Evolutionary conservation across 495 filamentous ascomycete genomes (phyloP).

Genomic region (Xylaria telfairii): DNA sequence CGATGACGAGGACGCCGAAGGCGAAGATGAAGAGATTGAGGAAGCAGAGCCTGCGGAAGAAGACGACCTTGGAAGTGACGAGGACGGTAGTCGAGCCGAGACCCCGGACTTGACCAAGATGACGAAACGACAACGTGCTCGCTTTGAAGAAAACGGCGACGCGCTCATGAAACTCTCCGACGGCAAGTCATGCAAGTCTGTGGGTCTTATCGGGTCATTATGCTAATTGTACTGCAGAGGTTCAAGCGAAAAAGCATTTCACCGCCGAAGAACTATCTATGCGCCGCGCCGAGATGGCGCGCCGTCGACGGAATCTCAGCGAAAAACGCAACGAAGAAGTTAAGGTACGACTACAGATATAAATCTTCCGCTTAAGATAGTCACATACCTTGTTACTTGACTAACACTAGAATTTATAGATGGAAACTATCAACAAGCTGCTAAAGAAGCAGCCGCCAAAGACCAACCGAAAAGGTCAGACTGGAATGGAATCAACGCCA

Average conservation of each 20-base stretch:
- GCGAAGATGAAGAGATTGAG: slow-evolving; percentile 67
- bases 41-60: slow-evolving; percentile 60
- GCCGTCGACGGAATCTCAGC: slow-evolving; percentile 92
- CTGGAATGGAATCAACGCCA: slow-evolving; percentile 62
- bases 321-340: slow-evolving; percentile 99
- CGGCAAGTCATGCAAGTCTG: slow-evolving; percentile 38
- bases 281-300: slow-evolving; percentile 94
- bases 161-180: slow-evolving; percentile 80
- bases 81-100: slow-evolving; percentile 64
- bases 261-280: slow-evolving; percentile 95
- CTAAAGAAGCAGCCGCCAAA: slow-evolving; percentile 96
- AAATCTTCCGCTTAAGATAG: not conserved
- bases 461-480: slow-evolving; percentile 60
- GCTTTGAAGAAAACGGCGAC: slow-evolving; percentile 66
- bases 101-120: slow-evolving; percentile 83
- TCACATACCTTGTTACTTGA: not conserved
- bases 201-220: not conserved
- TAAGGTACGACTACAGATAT: slow-evolving; percentile 65
- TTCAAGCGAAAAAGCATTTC: slow-evolving; percentile 89
- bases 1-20: slow-evolving; percentile 60
- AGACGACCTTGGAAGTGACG: slow-evolving; percentile 70
- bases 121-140: slow-evolving; percentile 84
- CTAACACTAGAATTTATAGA: slow-evolving; percentile 56
- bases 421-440: slow-evolving; percentile 98
- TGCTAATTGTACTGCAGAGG: slow-evolving; percentile 61